Percentiles rank a stretch among this genome's conserved stretches.
phyloP scores from a whole-genome alignment of 2,329 filamentous ascomycete species.

The Pyrenochaeta sp. region DNA sequence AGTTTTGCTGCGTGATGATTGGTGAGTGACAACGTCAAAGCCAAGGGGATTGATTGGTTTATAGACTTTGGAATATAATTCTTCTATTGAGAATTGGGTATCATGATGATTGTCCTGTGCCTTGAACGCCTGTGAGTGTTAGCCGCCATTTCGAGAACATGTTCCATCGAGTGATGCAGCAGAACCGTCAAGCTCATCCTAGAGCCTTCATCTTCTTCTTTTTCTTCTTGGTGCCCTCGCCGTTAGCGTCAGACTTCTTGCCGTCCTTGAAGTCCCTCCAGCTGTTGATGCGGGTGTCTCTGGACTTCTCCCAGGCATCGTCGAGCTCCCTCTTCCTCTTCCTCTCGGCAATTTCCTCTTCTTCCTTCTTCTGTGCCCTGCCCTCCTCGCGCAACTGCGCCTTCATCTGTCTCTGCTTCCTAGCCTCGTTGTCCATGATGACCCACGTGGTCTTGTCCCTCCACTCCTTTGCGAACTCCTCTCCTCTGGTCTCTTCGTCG shows the following conservation, averaged over 20 bases:
- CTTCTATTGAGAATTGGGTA: too few species aligned
- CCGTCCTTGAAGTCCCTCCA: slow-evolving; percentile 91
- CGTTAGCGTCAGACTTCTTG: slow-evolving; percentile 57
- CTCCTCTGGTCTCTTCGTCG: slow-evolving; percentile 83
- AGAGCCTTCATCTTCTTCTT: slow-evolving; percentile 62
- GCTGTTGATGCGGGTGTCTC: slow-evolving; percentile 89
- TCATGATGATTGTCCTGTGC: too few species aligned
- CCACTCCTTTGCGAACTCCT: slow-evolving; percentile 85
- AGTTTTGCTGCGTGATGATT: too few species aligned
- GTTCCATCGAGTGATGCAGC: background rate
- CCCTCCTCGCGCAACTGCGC: slow-evolving; percentile 97
- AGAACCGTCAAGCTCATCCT: slow-evolving; percentile 44
- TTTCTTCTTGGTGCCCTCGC: slow-evolving; percentile 52
- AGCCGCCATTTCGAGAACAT: too few species aligned
- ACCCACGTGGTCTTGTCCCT: slow-evolving; percentile 88
- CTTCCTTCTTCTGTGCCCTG: slow-evolving; percentile 81
- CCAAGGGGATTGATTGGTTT: too few species aligned
- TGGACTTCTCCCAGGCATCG: slow-evolving; percentile 91
- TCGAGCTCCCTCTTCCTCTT: slow-evolving; percentile 80
- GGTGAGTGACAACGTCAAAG: too few species aligned
- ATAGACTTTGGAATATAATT: too few species aligned
- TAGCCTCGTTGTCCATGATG: slow-evolving; percentile 89
- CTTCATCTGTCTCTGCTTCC: slow-evolving; percentile 83
- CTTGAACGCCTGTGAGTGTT: too few species aligned
- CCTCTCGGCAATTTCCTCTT: slow-evolving; percentile 77